Evolutionary conservation across 2,329 filamentous ascomycete genomes (phyloP), one percentile per base, ranked within the genome.

Genomic region (Aspergillus proliferans): DNA sequence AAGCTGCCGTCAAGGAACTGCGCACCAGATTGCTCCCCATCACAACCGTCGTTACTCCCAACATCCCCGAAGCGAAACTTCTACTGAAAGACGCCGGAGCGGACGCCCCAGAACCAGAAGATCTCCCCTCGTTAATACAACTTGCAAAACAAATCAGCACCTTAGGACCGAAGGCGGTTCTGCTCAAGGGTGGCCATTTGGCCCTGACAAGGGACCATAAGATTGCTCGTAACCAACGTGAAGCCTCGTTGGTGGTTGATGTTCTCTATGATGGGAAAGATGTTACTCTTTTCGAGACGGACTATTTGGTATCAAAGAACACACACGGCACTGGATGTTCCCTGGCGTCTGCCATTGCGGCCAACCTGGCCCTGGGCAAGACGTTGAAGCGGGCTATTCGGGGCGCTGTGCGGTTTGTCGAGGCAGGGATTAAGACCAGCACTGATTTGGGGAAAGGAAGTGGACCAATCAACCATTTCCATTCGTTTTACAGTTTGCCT

Each of bases 251-350:
- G 2, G 83, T 96, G 1, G 77, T 94, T 24, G 88, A 97, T 63
- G 77, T 96, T 3, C 76, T 95, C 4, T 82, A 82, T 40, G 86
- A 88, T 6, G 77, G 76, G 0, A 74, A 72, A 0, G 68, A 78
- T n/a, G 67, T 78, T 0, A 74, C 82, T 1, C 72, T 82, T 36
- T 78, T 95, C 44, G 79, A 90, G 66, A 87, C 82, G 36, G 76
- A 77, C 4, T 96, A 86, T 63, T 76, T 88, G 53, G 71, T 76
- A 8, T 89, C 86, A 7, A 85, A 76, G 51, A 92, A 92, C 63
- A 97, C 92, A 0, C 93, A 98, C 62, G 93, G 93, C 1, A 97
- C 93, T 0, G 93, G 93, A 3, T 98, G 93, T 64, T 94, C 90
- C 8, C 78, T 97, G 51, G 93, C 93, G 38, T 95, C 82, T 39